Evolutionary conservation across 495 filamentous ascomycete species (phyloP).

Genomic region (Friedmanniomyces endolithicus): DNA sequence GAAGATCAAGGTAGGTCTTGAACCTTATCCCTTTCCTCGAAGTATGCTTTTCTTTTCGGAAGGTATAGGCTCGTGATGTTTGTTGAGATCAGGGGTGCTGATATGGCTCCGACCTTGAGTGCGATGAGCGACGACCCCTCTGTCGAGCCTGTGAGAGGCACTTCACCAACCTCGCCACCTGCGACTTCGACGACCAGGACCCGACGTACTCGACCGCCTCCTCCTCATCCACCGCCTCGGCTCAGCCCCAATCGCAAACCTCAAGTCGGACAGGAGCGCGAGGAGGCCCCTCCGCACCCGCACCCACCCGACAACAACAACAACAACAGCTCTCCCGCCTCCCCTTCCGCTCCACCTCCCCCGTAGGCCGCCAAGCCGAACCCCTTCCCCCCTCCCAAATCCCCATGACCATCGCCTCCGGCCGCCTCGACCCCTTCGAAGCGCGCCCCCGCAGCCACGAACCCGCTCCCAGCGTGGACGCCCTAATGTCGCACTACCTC

Average conservation of each 20-base stretch:
- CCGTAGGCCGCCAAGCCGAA: conserved; percentile 5
- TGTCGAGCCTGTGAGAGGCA: conserved; percentile 5
- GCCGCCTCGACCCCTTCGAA: conserved; percentile 15
- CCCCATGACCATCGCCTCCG: background rate
- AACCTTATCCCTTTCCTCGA: no score
- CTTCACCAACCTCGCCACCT: conserved; percentile 6
- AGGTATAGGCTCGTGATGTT: background rate
- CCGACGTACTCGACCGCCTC: background rate
- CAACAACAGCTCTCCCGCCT: background rate
- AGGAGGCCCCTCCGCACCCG: background rate
- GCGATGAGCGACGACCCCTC: conserved; percentile 7
- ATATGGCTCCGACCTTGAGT: background rate
- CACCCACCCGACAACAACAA: background rate
- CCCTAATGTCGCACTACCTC: conserved; percentile 7
- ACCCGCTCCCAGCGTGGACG: conserved; percentile 1
- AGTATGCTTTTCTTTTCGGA: no score
- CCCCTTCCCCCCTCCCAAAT: background rate
- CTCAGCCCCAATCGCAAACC: background rate
- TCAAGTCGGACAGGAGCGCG: background rate
- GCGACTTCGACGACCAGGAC: conserved; percentile 15
- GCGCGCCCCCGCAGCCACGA: background rate
- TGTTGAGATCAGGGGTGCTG: background rate
- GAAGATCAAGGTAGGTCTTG: conserved; percentile 8
- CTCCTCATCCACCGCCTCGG: background rate
- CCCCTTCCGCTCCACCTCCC: background rate